These are phyloP conservation scores for Pseudogymnoascus destructans DNA, from an alignment of 2,329 filamentous ascomycete species.

Conservation along the genomic window DNA sequence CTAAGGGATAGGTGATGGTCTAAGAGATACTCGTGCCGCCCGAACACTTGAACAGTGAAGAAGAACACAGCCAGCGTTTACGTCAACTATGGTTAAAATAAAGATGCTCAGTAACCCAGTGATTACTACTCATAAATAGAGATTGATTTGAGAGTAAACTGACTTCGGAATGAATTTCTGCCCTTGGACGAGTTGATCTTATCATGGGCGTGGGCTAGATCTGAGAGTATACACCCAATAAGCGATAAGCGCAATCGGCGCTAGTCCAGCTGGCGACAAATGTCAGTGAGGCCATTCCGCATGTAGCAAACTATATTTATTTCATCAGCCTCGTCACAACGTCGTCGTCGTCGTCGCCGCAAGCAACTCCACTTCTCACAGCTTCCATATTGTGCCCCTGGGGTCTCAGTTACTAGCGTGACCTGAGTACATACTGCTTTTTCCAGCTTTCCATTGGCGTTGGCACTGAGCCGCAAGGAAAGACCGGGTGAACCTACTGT, in stretches of 20 bases:
- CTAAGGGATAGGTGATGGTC: neutral
- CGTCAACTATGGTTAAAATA: neutral
- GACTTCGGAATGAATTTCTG: neutral
- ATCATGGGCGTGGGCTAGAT: neutral
- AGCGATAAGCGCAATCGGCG: conserved; percentile 6
- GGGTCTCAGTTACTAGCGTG: neutral
- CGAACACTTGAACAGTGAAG: neutral
- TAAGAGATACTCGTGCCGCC: neutral
- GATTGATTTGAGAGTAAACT: neutral
- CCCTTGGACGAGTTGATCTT: neutral
- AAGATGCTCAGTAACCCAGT: neutral
- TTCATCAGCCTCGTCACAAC: conserved; percentile 6
- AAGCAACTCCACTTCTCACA: neutral
- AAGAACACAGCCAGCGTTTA: neutral
- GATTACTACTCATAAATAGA: neutral
- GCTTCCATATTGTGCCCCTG: neutral
- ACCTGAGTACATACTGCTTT: neutral
- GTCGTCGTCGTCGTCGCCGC: neutral
- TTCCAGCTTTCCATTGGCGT: neutral
- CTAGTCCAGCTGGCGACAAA: conserved; percentile 6
- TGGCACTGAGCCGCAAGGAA: neutral
- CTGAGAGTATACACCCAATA: conserved; percentile 3
- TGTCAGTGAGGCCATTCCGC: conserved; percentile 5
- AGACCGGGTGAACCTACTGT: neutral
- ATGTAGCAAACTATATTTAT: conserved; percentile 4